phyloP scores from a whole-genome alignment of 495 filamentous ascomycete genomes.

The Opeltia flavorubescens region DNA sequence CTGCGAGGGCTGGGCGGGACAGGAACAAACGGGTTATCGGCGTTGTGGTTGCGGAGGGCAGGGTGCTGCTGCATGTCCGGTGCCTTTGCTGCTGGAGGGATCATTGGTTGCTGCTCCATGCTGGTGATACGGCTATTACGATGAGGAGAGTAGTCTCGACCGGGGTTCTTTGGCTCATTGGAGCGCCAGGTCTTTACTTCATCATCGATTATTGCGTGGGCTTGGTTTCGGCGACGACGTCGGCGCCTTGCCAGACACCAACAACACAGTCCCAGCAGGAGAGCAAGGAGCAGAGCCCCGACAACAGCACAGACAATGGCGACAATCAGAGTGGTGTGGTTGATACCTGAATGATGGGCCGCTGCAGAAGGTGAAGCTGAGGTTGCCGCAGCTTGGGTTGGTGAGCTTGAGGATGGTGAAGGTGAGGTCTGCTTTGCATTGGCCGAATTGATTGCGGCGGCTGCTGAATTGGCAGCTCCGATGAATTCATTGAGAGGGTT shows the following conservation, averaged over 20 bases:
- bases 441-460: conserved; percentile 9
- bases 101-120: conserved; percentile 7
- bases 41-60: not conserved
- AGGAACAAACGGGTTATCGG: conserved; percentile 9
- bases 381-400: conserved; percentile 11
- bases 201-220: conserved; percentile 3
- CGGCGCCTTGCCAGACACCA: conserved; percentile 15
- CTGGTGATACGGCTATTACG: conserved; percentile 5
- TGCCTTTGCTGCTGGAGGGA: not conserved
- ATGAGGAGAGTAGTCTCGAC: conserved; percentile 7
- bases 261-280: conserved; percentile 11
- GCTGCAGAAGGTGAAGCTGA: conserved; percentile 10
- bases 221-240: conserved; percentile 7
- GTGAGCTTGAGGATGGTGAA: conserved; percentile 7
- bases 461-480: conserved; percentile 10
- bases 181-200: conserved; percentile 11
- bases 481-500: conserved; percentile 17
- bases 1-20: conserved; percentile 13
- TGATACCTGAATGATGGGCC: conserved; percentile 7
- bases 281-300: conserved; percentile 10
- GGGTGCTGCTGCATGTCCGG: not conserved
- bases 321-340: conserved; percentile 16
- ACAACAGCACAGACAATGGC: conserved; percentile 16
- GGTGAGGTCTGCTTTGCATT: conserved; percentile 7
- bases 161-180: conserved; percentile 9